A percentile compares a stretch with the other conserved stretches of the same genome.
Evolutionary conservation across 495 filamentous ascomycete genomes (phyloP).

Genomic region (Achaetomiella virescens): DNA sequence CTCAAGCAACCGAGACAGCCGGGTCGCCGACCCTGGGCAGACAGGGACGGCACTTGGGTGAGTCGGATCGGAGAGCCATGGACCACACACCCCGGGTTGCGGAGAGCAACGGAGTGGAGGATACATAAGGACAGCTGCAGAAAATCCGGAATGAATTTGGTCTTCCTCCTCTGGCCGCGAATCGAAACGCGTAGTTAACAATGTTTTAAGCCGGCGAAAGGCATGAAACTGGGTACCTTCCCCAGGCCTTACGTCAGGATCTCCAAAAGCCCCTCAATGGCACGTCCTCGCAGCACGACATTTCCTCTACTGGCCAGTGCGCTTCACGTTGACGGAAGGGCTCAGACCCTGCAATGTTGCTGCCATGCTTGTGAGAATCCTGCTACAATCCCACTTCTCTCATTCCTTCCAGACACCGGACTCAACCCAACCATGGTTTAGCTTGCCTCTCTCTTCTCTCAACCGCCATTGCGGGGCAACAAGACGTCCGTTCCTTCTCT

Average conservation of each 20-base stretch:
- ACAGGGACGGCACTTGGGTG: conserved; percentile 11
- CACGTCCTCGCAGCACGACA: too few relatives aligned
- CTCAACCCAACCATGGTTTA: too few relatives aligned
- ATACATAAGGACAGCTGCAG: conserved; percentile 27
- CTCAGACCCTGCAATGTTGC: too few relatives aligned
- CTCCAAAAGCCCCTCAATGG: background rate
- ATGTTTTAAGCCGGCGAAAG: background rate
- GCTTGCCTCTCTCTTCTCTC: conserved; percentile 18
- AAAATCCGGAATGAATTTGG: conserved; percentile 19
- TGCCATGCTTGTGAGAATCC: too few relatives aligned
- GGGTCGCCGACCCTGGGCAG: conserved; percentile 14
- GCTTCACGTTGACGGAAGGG: too few relatives aligned
- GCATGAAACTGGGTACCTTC: background rate
- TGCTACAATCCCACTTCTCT: too few relatives aligned
- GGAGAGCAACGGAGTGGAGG: conserved; percentile 14
- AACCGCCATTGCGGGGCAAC: conserved; percentile 28
- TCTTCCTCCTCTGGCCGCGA: background rate
- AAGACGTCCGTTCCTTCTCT: conserved; percentile 22
- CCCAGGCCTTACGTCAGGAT: conserved; percentile 6
- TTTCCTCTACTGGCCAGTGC: too few relatives aligned
- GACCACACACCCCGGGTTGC: conserved; percentile 8
- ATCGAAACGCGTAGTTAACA: conserved; percentile 8
- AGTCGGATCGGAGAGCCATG: conserved; percentile 15
- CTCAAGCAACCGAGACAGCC: conserved; percentile 21
- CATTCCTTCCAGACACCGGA: too few relatives aligned